Conservation (phyloP, 345 rosid species). For the Schrenkiella parvula region DNA sequence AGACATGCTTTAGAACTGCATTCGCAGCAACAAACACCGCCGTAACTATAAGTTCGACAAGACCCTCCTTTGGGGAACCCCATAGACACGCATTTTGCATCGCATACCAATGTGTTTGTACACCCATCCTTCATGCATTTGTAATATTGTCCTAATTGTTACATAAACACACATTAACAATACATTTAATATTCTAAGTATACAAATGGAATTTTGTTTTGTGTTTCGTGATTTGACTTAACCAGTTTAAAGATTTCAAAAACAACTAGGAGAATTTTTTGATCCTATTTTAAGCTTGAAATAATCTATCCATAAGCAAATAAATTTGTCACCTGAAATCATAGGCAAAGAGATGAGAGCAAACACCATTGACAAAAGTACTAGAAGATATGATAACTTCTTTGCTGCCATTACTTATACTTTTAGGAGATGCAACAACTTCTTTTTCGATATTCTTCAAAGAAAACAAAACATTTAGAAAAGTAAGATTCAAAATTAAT, state of each 20-base stretch:
- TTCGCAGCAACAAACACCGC: constrained; percentile 14
- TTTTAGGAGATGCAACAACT: background rate
- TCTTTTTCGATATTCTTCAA: background rate
- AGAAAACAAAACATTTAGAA: background rate
- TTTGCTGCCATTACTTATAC: background rate
- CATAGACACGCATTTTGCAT: background rate
- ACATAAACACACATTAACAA: background rate
- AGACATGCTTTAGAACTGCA: background rate
- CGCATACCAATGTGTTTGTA: background rate
- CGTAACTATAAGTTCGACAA: constrained; percentile 1
- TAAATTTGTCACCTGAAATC: background rate
- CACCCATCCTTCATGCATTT: constrained; percentile 4
- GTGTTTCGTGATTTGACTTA: background rate
- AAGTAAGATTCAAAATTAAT: background rate
- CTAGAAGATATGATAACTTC: background rate
- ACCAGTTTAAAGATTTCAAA: background rate
- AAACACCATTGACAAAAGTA: background rate
- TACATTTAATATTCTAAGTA: background rate
- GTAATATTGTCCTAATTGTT: constrained; percentile 7
- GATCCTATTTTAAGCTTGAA: background rate
- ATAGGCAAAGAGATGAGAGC: background rate
- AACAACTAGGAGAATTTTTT: no score
- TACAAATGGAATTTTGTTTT: background rate
- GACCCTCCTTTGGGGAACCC: constrained; percentile 15
- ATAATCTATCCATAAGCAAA: background rate